Evolutionary conservation across 2,329 filamentous ascomycete genomes (phyloP), one percentile per base, ranked within the genome.

Genomic region (Rutstroemia sp.): DNA sequence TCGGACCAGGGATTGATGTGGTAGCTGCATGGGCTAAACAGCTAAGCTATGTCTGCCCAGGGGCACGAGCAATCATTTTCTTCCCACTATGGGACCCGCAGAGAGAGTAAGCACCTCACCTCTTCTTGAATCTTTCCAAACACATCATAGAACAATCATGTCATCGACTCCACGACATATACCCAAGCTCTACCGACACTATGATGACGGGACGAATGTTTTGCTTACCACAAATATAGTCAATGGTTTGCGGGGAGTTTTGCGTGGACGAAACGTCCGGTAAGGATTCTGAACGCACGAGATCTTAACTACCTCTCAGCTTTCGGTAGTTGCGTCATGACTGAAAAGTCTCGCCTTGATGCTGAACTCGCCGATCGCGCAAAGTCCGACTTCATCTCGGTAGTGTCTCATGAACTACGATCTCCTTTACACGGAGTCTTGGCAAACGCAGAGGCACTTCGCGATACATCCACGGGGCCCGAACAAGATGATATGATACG

Each of bases 341-440:
- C 77, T 0, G 81, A 85, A 51, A 70, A 83, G 0, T 74, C 76
- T 0, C 72, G 77, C 1, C 58, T 80, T 5, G 73, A 77, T 56
- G 71, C 73, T 3, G 54, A 74, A 14, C 68, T 69, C 4, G 65
- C 63, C 18, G 62, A 64, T 37, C 61, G 58, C 5, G 56, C 78
- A n/a, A 83, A 82, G 62, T 75, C 76, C 1, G 79, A 83, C 56
- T 78, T 82, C 25, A 73, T 86, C 5, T 78, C 79, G 0, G 83
- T 78, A 0, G 74, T 86, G 4, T 82, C 78, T 10, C 82, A 85
- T 61, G 82, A 86, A 64, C 69, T 85, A 9, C 73, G 82, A 4
- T 81, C 78, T 2, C 82, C 82, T 0, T 70, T 86, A 0, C 81
- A 85, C 49, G 82, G 81, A 1, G 76, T 85, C 25, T 68, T 85